Conservation (phyloP, 2,329 filamentous ascomycete species). For the Penicillium sp. region DNA sequence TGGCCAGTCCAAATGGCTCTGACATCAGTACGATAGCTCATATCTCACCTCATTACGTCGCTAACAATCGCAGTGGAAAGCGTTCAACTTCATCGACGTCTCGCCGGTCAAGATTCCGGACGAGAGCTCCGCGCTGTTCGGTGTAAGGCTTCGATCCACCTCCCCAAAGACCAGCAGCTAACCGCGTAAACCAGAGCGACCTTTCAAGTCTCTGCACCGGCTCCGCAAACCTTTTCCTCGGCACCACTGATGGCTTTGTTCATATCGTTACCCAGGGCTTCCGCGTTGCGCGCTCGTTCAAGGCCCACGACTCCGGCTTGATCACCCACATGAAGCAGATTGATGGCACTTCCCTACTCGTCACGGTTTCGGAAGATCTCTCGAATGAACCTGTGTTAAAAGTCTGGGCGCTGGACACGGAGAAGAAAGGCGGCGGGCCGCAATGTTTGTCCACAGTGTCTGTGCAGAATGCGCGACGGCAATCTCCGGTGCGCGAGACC, state of each 20-base stretch:
- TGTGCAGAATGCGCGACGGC: constrained; percentile 86
- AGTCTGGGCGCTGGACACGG: constrained; percentile 95
- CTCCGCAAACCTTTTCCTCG: constrained; percentile 85
- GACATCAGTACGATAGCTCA: constrained; percentile 37
- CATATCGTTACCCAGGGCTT: constrained; percentile 84
- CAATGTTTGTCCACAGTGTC: constrained; percentile 81
- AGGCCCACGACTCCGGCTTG: constrained; percentile 70
- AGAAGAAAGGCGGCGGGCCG: constrained; percentile 89
- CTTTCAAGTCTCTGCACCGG: constrained; percentile 82
- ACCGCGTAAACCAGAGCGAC: constrained; percentile 50
- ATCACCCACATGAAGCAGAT: constrained; percentile 93
- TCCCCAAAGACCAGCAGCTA: not conserved
- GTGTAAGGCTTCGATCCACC: constrained; percentile 55
- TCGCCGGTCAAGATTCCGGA: constrained; percentile 76
- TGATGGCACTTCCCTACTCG: constrained; percentile 77
- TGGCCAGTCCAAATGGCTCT: constrained; percentile 44
- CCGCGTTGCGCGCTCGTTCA: constrained; percentile 83
- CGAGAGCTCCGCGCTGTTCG: constrained; percentile 74
- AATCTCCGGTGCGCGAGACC: constrained; percentile 69
- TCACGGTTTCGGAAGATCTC: constrained; percentile 80
- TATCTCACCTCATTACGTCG: not conserved
- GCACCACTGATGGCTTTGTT: constrained; percentile 78
- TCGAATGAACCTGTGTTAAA: constrained; percentile 85
- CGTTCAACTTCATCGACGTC: constrained; percentile 99
- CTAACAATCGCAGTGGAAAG: constrained; percentile 73